Conservation (phyloP, 257 asterid species). For the Solanum acaule region DNA sequence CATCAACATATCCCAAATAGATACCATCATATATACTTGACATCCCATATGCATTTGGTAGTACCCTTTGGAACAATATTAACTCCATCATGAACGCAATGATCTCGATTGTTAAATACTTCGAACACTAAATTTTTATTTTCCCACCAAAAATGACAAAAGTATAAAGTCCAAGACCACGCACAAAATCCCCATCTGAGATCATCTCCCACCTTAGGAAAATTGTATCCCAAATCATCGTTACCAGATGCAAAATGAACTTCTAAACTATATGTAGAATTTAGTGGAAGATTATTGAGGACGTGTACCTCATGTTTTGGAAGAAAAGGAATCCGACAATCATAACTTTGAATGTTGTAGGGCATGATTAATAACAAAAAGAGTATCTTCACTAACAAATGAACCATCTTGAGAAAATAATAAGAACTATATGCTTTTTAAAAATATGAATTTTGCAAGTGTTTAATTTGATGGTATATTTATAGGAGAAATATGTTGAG, state of each 20-base stretch:
- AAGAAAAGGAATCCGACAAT: rapidly evolving
- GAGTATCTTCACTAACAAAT: background rate
- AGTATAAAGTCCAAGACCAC: background rate
- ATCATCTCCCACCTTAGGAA: background rate
- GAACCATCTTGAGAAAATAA: background rate
- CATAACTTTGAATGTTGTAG: background rate
- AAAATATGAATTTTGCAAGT: background rate
- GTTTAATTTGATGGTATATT: background rate
- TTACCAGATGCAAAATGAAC: background rate
- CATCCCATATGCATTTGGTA: no score
- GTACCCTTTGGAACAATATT: no score
- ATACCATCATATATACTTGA: no score
- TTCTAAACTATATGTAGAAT: background rate
- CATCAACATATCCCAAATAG: no score
- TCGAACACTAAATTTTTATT: background rate
- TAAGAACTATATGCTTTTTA: background rate
- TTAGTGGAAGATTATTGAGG: background rate
- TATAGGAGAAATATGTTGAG: background rate
- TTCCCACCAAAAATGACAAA: background rate
- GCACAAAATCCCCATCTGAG: background rate
- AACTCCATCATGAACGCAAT: background rate
- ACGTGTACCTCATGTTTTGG: background rate
- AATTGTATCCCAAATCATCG: background rate
- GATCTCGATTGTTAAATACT: background rate
- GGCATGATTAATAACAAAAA: background rate